phyloP scores from a whole-genome alignment of 176 grass and related monocot species.

The Calamus simplicifolius region DNA sequence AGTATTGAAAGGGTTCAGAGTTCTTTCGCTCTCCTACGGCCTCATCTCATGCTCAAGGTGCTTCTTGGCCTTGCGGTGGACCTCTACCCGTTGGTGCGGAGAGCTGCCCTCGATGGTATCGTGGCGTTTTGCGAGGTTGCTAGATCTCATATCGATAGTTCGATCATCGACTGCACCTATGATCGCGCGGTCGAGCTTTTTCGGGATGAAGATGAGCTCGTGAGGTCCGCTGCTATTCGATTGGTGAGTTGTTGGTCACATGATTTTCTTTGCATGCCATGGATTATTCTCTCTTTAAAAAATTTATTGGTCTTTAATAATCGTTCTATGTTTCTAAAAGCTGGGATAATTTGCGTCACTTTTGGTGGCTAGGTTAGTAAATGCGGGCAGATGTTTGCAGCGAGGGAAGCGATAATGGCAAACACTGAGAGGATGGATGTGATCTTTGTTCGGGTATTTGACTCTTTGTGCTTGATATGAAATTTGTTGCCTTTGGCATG shows the following conservation, averaged over 20 bases:
- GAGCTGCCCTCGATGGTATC: slow-evolving; percentile 42
- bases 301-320: too few relatives aligned
- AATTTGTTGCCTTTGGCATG: too few relatives aligned
- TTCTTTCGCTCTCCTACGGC: background rate
- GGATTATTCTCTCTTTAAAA: background rate
- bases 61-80: slow-evolving; percentile 44
- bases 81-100: slow-evolving; percentile 58
- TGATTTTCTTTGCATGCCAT: background rate
- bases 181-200: slow-evolving; percentile 32
- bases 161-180: slow-evolving; percentile 33
- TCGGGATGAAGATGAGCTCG: slow-evolving; percentile 45
- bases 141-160: slow-evolving; percentile 11
- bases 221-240: slow-evolving; percentile 53
- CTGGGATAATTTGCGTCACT: background rate
- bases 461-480: too few relatives aligned
- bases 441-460: slow-evolving; percentile 60
- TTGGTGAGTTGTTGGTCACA: slow-evolving; percentile 39
- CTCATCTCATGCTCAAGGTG: slow-evolving; percentile 21
- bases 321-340: too few relatives aligned
- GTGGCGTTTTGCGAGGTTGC: slow-evolving; percentile 32
- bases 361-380: slow-evolving; percentile 36
- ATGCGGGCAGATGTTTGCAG: slow-evolving; percentile 43
- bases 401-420: slow-evolving; percentile 15
- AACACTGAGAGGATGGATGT: slow-evolving; percentile 32
- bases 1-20: slow-evolving; percentile 3